These are phyloP conservation scores for Talaromyces piceae DNA, from an alignment of 2,329 filamentous ascomycete genomes.

Conservation along the genomic window DNA sequence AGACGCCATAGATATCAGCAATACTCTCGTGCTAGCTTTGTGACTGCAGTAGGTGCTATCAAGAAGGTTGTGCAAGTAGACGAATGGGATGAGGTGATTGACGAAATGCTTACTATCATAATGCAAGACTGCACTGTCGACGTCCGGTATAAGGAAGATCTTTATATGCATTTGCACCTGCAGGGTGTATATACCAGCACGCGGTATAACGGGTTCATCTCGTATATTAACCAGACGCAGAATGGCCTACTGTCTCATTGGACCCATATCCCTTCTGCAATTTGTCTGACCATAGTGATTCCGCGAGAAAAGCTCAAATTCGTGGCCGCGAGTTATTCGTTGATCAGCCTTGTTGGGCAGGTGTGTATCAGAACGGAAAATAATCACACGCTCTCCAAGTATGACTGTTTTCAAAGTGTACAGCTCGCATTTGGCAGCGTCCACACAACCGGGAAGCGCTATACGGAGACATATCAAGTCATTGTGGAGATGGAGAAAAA, in stretches of 20 bases:
- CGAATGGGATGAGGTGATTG: constrained; percentile 6
- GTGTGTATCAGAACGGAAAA: neutral
- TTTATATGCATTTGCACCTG: neutral
- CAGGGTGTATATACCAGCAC: neutral
- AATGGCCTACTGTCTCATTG: neutral
- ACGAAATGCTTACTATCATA: neutral
- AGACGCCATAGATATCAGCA: constrained; percentile 8
- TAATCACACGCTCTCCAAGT: neutral
- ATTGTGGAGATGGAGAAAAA: neutral
- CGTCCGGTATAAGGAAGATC: neutral
- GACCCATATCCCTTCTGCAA: neutral
- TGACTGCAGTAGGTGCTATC: constrained; percentile 18
- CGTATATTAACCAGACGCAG: neutral
- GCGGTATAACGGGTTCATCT: neutral
- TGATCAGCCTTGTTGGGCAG: neutral
- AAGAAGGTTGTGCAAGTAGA: constrained; percentile 14
- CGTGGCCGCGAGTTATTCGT: neutral
- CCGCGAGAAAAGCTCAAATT: neutral
- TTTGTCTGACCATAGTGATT: neutral
- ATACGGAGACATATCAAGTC: neutral
- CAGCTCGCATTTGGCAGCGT: neutral
- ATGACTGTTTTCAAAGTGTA: neutral
- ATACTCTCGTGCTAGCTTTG: constrained; percentile 21
- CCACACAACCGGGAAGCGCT: neutral
- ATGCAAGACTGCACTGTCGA: neutral